Evolutionary conservation across 306 rosid species (phyloP).

Genomic region (Castanopsis chinensis): DNA sequence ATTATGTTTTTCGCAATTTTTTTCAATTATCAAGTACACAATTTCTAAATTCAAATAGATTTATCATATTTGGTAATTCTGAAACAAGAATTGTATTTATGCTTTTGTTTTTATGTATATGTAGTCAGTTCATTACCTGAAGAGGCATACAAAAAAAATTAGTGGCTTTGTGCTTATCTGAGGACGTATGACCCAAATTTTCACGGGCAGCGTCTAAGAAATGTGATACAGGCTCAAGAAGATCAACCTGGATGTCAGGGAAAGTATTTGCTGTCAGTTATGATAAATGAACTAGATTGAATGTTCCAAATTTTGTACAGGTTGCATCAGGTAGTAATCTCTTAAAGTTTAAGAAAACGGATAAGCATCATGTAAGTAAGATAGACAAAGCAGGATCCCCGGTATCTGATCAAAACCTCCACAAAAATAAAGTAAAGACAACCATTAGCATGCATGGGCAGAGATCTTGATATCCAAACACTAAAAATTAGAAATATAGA

Average conservation of each 20-base stretch:
- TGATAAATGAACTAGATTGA: neutral
- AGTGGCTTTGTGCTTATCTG: slow-evolving; percentile 63
- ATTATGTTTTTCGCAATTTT: neutral
- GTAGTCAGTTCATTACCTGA: slow-evolving; percentile 55
- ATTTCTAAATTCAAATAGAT: too few species aligned
- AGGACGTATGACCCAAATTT: slow-evolving; percentile 44
- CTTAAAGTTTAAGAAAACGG: neutral
- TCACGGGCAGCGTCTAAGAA: slow-evolving; percentile 85
- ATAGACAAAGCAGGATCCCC: neutral
- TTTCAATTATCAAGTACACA: neutral
- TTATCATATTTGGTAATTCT: too few species aligned
- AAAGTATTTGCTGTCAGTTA: slow-evolving; percentile 8
- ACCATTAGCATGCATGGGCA: neutral
- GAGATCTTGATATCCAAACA: neutral
- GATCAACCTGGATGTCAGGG: slow-evolving; percentile 73
- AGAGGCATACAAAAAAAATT: slow-evolving; percentile 86
- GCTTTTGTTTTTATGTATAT: neutral
- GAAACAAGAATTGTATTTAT: neutral
- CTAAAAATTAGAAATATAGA: neutral
- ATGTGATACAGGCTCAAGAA: slow-evolving; percentile 95
- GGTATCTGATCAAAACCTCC: neutral
- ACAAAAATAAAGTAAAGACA: neutral
- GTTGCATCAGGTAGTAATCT: neutral
- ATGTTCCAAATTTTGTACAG: neutral
- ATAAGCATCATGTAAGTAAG: neutral